These are phyloP conservation scores for Vigna unguiculata DNA, from an alignment of 306 rosid species.

Conservation along the genomic window DNA sequence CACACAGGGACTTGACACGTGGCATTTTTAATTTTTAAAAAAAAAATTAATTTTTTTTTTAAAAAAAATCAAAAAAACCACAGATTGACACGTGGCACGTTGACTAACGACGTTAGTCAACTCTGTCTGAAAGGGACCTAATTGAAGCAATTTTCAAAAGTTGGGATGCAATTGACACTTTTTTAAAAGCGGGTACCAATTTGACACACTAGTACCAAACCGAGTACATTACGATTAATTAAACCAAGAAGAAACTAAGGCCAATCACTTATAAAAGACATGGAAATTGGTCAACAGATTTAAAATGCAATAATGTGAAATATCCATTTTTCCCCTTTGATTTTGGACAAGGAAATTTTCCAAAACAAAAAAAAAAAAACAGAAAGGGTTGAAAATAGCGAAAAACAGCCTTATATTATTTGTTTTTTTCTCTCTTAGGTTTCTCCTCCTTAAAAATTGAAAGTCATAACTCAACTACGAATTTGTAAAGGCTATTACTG, in stretches of 20 bases:
- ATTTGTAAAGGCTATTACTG: neutral
- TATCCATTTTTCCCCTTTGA: neutral
- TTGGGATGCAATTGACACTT: no score
- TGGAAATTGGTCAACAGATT: neutral
- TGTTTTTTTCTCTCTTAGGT: neutral
- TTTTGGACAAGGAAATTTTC: neutral
- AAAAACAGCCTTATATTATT: neutral
- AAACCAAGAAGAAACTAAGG: neutral
- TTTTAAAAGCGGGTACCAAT: no score
- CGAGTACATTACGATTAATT: no score
- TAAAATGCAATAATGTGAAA: neutral
- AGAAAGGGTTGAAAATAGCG: neutral
- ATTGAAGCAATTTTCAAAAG: no score
- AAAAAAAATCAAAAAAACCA: no score
- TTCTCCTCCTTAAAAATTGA: neutral
- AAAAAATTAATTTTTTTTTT: no score
- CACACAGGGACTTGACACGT: no score
- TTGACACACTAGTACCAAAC: no score
- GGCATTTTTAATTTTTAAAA: no score
- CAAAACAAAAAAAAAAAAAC: neutral
- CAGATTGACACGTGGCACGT: no score
- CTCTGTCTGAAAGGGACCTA: no score
- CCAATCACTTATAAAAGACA: neutral
- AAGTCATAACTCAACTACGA: neutral
- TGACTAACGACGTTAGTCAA: no score